Conservation (phyloP, 2,329 filamentous ascomycete species). For the Colletotrichum lupini region DNA sequence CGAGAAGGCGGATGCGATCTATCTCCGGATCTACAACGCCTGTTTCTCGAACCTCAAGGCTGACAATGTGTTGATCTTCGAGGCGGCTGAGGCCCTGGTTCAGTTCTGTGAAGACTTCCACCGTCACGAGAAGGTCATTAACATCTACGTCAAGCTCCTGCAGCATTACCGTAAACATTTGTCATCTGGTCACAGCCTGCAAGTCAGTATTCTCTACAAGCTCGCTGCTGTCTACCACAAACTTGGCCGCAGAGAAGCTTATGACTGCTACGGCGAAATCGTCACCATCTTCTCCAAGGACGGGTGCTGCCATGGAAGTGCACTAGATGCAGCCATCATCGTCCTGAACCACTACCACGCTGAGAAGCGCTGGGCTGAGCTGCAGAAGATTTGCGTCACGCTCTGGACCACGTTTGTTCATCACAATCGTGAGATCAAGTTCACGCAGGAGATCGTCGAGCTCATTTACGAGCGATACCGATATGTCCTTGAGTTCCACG, state of each 20-base stretch:
- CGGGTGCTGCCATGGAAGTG: slow-evolving; percentile 50
- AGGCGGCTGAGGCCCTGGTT: slow-evolving; percentile 44
- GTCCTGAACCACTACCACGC: slow-evolving; percentile 57
- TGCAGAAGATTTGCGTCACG: slow-evolving; percentile 55
- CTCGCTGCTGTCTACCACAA: slow-evolving; percentile 28
- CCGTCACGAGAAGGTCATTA: slow-evolving; percentile 49
- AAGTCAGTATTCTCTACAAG: slow-evolving; percentile 47
- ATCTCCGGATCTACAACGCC: slow-evolving; percentile 50
- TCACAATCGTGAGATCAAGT: slow-evolving; percentile 50
- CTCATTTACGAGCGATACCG: slow-evolving; percentile 57
- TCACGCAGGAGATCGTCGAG: slow-evolving; percentile 55
- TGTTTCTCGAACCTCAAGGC: slow-evolving; percentile 44
- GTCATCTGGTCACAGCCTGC: slow-evolving; percentile 43
- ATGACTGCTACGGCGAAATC: slow-evolving; percentile 50
- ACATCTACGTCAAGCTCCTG: slow-evolving; percentile 48
- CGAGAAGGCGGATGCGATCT: slow-evolving; percentile 50
- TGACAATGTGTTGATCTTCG: slow-evolving; percentile 44
- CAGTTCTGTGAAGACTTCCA: slow-evolving; percentile 44
- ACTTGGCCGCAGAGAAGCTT: slow-evolving; percentile 45
- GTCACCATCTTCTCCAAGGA: slow-evolving; percentile 47
- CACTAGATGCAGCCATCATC: slow-evolving; percentile 56
- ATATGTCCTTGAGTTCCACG: slow-evolving; percentile 56
- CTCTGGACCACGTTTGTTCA: slow-evolving; percentile 52
- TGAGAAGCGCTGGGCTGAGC: slow-evolving; percentile 55
- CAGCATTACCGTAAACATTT: slow-evolving; percentile 42